These are phyloP conservation scores for Hyaloscypha variabilis DNA, from an alignment of 495 filamentous ascomycete genomes.

Conservation along the genomic window DNA sequence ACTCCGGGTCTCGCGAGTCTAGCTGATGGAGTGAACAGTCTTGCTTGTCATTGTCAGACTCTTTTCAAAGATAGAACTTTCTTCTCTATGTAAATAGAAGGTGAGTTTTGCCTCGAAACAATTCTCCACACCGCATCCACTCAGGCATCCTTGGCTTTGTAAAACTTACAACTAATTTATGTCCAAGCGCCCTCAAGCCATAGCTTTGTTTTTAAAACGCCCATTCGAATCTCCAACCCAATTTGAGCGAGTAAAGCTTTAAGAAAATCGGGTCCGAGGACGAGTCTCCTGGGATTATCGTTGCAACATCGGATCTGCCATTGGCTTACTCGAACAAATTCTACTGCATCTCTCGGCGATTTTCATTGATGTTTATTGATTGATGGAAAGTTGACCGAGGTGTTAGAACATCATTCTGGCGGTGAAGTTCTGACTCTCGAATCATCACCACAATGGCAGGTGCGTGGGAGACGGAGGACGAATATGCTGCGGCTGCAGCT, in stretches of 20 bases:
- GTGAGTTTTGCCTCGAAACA: conserved; percentile 4
- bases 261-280: not conserved
- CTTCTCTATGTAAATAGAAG: not conserved
- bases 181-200: conserved; percentile 19
- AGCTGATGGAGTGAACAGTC: conserved; percentile 14
- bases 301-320: not conserved
- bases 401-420: conserved; percentile 10
- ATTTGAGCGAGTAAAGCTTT: not conserved
- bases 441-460: conserved; percentile 37
- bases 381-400: conserved; percentile 20
- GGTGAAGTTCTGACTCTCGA: conserved; percentile 3
- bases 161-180: conserved; percentile 26
- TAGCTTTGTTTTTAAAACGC: conserved; percentile 16
- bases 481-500: conserved; percentile 49
- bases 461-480: conserved; percentile 59
- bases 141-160: conserved; percentile 16
- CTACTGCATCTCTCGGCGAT: not conserved
- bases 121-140: conserved; percentile 11
- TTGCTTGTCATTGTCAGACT: not conserved
- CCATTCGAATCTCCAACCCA: conserved; percentile 2
- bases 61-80: conserved; percentile 5
- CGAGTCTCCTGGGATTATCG: not conserved
- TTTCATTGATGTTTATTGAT: conserved; percentile 14
- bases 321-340: not conserved
- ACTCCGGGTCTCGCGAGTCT: not conserved